Evolutionary conservation across 805 yeast genomes (phyloP).

Genomic region (Suhomyces xylopsoci): DNA sequence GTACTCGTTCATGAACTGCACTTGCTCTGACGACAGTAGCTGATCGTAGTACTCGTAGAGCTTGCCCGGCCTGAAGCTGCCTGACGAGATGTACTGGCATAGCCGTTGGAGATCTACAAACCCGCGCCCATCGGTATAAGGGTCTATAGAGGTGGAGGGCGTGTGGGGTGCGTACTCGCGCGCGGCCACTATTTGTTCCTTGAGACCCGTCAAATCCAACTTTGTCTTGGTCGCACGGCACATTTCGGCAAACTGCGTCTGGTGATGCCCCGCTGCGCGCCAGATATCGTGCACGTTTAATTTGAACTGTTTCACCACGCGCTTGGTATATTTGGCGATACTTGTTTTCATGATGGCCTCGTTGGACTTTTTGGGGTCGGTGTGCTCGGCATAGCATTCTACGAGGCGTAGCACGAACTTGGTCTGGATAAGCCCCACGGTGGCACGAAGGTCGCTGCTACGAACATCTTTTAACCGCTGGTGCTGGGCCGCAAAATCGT

Average conservation of each 20-base stretch:
- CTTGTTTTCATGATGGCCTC: constrained; percentile 1
- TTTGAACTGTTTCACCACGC: constrained; percentile 3
- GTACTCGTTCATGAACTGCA: constrained; percentile 24
- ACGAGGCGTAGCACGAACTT: not conserved
- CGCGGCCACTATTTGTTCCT: not conserved
- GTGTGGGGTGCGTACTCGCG: not conserved
- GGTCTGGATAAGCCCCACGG: not conserved
- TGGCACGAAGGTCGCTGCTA: not conserved
- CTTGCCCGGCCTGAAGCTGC: constrained; percentile 14
- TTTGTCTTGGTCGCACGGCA: not conserved
- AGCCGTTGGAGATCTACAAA: constrained; percentile 18
- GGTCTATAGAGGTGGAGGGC: constrained; percentile 7
- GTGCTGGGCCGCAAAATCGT: constrained; percentile 4
- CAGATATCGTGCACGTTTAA: not conserved
- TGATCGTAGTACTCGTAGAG: constrained; percentile 22
- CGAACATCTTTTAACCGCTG: not conserved
- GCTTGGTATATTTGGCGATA: constrained; percentile 4
- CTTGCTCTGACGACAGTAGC: constrained; percentile 10
- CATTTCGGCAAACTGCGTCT: not conserved
- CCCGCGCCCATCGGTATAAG: constrained; percentile 16
- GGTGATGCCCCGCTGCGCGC: not conserved
- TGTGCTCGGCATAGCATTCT: not conserved
- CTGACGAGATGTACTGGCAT: constrained; percentile 20
- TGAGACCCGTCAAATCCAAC: not conserved
- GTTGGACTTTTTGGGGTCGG: not conserved